Conservation (phyloP, 768 basidiomycete species). For the Mycena filopes region DNA sequence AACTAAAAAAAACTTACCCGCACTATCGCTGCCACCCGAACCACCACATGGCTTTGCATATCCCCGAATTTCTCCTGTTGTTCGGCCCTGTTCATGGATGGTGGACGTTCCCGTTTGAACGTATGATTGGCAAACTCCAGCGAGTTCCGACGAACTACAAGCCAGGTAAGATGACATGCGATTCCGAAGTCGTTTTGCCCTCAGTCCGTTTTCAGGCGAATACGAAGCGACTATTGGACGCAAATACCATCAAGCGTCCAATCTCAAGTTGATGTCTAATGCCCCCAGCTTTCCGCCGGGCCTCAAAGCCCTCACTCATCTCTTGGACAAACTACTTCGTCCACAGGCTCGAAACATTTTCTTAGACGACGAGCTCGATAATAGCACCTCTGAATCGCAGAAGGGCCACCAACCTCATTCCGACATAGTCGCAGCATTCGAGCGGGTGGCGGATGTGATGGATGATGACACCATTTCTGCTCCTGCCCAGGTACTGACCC, state of each 20-base stretch:
- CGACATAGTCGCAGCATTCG: neutral
- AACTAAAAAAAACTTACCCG: conserved; percentile 34
- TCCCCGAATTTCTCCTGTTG: conserved; percentile 35
- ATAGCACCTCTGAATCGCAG: neutral
- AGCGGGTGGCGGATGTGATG: neutral
- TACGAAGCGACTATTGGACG: conserved; percentile 1
- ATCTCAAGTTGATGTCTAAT: neutral
- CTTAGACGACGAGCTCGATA: neutral
- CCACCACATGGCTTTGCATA: conserved; percentile 47
- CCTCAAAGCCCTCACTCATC: neutral
- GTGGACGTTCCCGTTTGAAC: conserved; percentile 48
- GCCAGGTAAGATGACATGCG: no score
- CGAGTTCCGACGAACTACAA: conserved; percentile 34
- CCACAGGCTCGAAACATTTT: neutral
- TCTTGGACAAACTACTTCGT: neutral
- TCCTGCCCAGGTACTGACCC: neutral
- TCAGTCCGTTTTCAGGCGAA: neutral
- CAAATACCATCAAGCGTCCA: neutral
- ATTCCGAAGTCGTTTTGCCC: no score
- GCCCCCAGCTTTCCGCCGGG: neutral
- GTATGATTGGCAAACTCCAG: conserved; percentile 40
- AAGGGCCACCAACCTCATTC: neutral
- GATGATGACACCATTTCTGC: neutral
- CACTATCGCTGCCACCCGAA: conserved; percentile 37
- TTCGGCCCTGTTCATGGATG: conserved; percentile 48